A percentile compares a stretch with the other conserved stretches of the same genome.
Conservation (phyloP, 768 basidiomycete species). For the Pleurotus sapidus region DNA sequence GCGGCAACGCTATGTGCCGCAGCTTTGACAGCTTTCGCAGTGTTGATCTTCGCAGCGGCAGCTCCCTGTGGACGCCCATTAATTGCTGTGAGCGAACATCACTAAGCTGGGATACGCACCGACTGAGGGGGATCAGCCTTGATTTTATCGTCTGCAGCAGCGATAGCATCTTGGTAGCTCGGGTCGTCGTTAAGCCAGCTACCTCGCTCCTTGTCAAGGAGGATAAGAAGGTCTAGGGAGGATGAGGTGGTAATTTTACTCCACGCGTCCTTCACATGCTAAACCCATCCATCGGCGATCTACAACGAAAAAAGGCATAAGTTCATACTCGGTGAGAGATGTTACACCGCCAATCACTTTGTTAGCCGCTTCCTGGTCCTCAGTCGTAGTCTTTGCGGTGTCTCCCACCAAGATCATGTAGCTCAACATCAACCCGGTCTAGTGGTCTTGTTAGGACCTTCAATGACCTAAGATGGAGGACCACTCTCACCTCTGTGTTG, state of each 20-base stretch:
- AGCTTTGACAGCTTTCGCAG: conserved; percentile 1
- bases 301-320: neutral
- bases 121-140: neutral
- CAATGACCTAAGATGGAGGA: neutral
- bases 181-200: conserved; percentile 2
- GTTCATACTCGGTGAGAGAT: neutral
- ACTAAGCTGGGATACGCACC: neutral
- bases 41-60: neutral
- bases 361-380: neutral
- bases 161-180: conserved; percentile 3
- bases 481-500: neutral
- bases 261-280: neutral
- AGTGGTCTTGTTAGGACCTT: neutral
- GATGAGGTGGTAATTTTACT: neutral
- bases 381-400: neutral
- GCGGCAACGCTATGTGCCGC: neutral
- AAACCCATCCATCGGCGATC: neutral
- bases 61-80: neutral
- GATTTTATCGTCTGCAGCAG: neutral
- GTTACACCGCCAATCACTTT: neutral
- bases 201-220: neutral
- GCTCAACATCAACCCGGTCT: neutral
- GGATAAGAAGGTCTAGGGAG: conserved; percentile 1
- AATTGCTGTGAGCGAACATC: neutral
- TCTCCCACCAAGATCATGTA: neutral